A percentile compares a stretch with the other conserved stretches of the same genome.
Conservation (phyloP, 2,329 filamentous ascomycete species). For the Alternaria gansuensis region DNA sequence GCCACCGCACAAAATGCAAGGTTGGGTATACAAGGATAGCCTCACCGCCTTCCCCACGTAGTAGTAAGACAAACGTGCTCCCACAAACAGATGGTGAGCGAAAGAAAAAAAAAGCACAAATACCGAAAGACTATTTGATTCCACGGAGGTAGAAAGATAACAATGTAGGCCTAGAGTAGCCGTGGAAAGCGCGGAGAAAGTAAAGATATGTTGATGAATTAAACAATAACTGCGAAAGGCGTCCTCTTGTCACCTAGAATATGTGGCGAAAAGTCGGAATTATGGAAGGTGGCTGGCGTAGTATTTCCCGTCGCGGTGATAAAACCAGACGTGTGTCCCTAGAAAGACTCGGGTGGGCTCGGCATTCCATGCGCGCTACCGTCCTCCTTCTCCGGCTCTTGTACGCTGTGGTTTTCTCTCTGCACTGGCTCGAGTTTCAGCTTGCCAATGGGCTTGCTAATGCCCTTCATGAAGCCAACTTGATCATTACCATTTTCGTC, state of each 20-base stretch:
- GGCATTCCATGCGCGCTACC: constrained; percentile 76
- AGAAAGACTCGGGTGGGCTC: constrained; percentile 77
- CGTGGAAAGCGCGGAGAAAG: constrained; percentile 9
- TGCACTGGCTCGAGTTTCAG: constrained; percentile 59
- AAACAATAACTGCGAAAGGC: constrained; percentile 22
- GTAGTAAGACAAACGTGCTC: constrained; percentile 24
- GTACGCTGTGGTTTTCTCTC: constrained; percentile 69
- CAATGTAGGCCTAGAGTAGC: not conserved
- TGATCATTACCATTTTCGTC: constrained; percentile 48
- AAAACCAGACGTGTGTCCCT: constrained; percentile 14
- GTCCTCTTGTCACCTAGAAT: not conserved
- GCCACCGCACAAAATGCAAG: constrained; percentile 29
- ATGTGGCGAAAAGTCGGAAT: constrained; percentile 13
- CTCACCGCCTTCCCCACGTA: constrained; percentile 32
- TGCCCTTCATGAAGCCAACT: constrained; percentile 41
- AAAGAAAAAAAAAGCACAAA: not conserved
- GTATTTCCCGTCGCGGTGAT: not conserved
- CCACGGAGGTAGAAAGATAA: constrained; percentile 2
- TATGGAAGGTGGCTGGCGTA: constrained; percentile 2
- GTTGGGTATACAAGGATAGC: constrained; percentile 50
- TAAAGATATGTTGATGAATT: constrained; percentile 21
- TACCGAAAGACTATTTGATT: not conserved
- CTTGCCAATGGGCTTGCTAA: constrained; percentile 66
- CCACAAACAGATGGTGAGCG: constrained; percentile 9
- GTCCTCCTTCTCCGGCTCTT: constrained; percentile 72